Percentiles rank a stretch among this genome's conserved stretches.
Conservation (phyloP, 768 basidiomycete genomes). For the Rhodocollybia butyracea region DNA sequence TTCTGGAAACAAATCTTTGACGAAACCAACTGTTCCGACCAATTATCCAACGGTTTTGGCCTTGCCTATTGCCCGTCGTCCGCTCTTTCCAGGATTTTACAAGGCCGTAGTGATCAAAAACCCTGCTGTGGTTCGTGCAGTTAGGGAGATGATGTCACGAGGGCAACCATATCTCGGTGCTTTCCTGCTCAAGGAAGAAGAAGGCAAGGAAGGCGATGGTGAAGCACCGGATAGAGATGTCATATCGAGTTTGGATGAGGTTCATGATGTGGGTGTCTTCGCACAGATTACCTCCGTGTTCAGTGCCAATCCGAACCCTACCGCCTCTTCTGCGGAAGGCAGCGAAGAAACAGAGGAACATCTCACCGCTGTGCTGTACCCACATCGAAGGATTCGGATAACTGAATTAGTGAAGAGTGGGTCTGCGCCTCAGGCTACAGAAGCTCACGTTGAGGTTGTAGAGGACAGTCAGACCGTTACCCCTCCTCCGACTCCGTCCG, state of each 20-base stretch:
- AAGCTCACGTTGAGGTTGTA: constrained; percentile 29
- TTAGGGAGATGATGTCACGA: constrained; percentile 95
- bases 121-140: constrained; percentile 85
- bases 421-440: constrained; percentile 21
- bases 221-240: constrained; percentile 70
- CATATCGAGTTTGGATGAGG: constrained; percentile 82
- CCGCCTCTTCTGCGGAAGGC: constrained; percentile 31
- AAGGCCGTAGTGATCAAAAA: constrained; percentile 95
- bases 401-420: constrained; percentile 80
- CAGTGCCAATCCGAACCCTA: constrained; percentile 38
- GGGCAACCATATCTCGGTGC: constrained; percentile 97
- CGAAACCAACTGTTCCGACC: constrained; percentile 87
- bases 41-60: constrained; percentile 92
- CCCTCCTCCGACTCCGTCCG: constrained; percentile 37
- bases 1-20: constrained; percentile 53
- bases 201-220: constrained; percentile 32
- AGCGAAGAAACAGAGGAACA: constrained; percentile 75
- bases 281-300: constrained; percentile 96
- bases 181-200: constrained; percentile 92
- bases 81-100: constrained; percentile 97
- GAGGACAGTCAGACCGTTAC: constrained; percentile 45
- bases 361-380: constrained; percentile 92
- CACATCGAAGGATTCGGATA: constrained; percentile 86
- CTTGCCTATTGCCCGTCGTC: constrained; percentile 90
- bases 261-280: constrained; percentile 93